These are phyloP conservation scores for Fusarium duplospermum DNA, from an alignment of 2,329 filamentous ascomycete species.

Conservation along the genomic window DNA sequence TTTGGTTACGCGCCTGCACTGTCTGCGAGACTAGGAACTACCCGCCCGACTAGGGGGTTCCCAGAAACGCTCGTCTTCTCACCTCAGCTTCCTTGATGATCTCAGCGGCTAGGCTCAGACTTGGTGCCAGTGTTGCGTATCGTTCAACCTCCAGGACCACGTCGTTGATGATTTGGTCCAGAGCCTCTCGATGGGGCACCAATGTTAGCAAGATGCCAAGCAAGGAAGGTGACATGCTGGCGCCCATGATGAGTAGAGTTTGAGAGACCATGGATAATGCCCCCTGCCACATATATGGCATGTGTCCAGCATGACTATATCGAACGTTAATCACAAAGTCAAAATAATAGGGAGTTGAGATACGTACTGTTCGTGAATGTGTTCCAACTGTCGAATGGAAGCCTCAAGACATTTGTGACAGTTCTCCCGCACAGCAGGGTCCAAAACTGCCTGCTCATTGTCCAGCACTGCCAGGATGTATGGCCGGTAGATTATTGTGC, in stretches of 20 bases:
- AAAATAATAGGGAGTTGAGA: neutral
- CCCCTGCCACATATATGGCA: constrained; percentile 89
- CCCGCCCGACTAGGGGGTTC: constrained; percentile 50
- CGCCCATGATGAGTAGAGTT: constrained; percentile 84
- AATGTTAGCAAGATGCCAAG: constrained; percentile 71
- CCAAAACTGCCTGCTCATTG: constrained; percentile 78
- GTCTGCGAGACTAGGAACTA: neutral
- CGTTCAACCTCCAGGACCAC: constrained; percentile 81
- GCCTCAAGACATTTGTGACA: constrained; percentile 87
- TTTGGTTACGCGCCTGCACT: neutral
- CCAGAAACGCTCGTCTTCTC: constrained; percentile 72
- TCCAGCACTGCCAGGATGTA: constrained; percentile 85
- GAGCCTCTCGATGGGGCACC: constrained; percentile 67
- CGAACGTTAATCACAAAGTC: constrained; percentile 19
- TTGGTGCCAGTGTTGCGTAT: constrained; percentile 80
- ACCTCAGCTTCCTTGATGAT: constrained; percentile 84
- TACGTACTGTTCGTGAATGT: constrained; percentile 80
- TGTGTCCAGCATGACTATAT: constrained; percentile 78
- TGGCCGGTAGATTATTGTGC: constrained; percentile 86
- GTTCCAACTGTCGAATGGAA: constrained; percentile 81
- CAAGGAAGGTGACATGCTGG: constrained; percentile 81
- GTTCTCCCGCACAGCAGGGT: constrained; percentile 79
- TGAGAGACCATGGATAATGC: constrained; percentile 86
- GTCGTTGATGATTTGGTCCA: constrained; percentile 82
- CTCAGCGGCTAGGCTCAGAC: constrained; percentile 79